Percentiles rank a stretch among this genome's conserved stretches.
These are phyloP conservation scores for Leccinum rimulosum DNA, from an alignment of 768 basidiomycete genomes.

Conservation along the genomic window DNA sequence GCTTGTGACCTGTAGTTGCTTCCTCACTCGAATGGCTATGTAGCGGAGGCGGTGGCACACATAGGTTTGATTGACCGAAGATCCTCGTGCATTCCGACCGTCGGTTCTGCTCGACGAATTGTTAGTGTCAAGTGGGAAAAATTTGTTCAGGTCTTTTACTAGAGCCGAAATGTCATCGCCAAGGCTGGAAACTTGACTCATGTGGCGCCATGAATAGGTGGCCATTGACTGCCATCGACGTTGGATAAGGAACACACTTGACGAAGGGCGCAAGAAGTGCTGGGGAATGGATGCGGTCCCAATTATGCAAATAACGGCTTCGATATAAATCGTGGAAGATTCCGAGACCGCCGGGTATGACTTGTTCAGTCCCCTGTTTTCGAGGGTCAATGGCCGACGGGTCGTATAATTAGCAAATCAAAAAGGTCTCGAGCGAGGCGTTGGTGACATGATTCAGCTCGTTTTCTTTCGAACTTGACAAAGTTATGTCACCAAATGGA, in stretches of 20 bases:
- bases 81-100: neutral
- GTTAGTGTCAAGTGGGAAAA: neutral
- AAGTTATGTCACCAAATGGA: slow-evolving; percentile 29
- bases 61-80: neutral
- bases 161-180: slow-evolving; percentile 1
- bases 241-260: slow-evolving; percentile 9
- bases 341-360: slow-evolving; percentile 11
- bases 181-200: slow-evolving; percentile 6
- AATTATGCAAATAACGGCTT: slow-evolving; percentile 14
- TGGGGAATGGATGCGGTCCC: slow-evolving; percentile 27
- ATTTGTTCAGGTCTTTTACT: neutral
- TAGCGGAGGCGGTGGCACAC: neutral
- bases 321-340: slow-evolving; percentile 6
- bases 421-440: slow-evolving; percentile 16
- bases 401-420: slow-evolving; percentile 14
- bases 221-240: neutral
- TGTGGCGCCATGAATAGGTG: neutral
- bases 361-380: slow-evolving; percentile 16
- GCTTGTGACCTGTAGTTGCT: neutral
- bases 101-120: neutral
- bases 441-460: slow-evolving; percentile 1
- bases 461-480: slow-evolving; percentile 20
- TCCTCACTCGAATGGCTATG: neutral
- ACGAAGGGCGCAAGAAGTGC: slow-evolving; percentile 28
- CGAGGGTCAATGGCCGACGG: slow-evolving; percentile 11